phyloP scores from a whole-genome alignment of 1,284 basidiomycete species.

The Cutaneotrichosporon cyanovorans region DNA sequence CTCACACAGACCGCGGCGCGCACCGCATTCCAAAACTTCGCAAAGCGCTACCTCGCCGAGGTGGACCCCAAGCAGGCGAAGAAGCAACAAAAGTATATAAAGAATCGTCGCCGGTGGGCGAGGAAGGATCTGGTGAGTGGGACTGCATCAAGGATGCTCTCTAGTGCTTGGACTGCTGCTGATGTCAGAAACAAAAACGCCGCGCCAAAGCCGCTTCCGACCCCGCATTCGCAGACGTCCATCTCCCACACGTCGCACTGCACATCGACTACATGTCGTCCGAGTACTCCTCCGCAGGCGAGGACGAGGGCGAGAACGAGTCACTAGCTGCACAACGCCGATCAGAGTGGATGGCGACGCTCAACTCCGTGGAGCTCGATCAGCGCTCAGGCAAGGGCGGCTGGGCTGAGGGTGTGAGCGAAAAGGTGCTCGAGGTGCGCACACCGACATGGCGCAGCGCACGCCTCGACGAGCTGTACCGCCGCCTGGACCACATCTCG shows the following conservation, averaged over 20 bases:
- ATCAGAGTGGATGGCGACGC: conserved; percentile 8
- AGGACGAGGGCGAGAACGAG: conserved; percentile 21
- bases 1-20: conserved; percentile 21
- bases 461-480: conserved; percentile 33
- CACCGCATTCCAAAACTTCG: conserved; percentile 41
- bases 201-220: conserved; percentile 31
- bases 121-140: conserved; percentile 41
- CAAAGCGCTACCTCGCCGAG: conserved; percentile 34
- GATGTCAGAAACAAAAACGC: conserved; percentile 41
- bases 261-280: conserved; percentile 46
- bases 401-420: conserved; percentile 47
- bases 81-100: conserved; percentile 34
- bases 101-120: conserved; percentile 43
- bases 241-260: conserved; percentile 27
- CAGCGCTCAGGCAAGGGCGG: conserved; percentile 60
- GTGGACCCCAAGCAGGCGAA: conserved; percentile 29
- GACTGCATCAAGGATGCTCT: background rate
- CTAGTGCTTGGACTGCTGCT: too few species aligned
- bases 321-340: conserved; percentile 6
- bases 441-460: conserved; percentile 40
- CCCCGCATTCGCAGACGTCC: conserved; percentile 15
- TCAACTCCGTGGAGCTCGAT: conserved; percentile 3
- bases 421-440: conserved; percentile 67
- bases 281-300: conserved; percentile 43
- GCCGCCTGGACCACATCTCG: conserved; percentile 27